phyloP scores from a whole-genome alignment of 2,329 filamentous ascomycete species.

The Colletotrichum phormii region DNA sequence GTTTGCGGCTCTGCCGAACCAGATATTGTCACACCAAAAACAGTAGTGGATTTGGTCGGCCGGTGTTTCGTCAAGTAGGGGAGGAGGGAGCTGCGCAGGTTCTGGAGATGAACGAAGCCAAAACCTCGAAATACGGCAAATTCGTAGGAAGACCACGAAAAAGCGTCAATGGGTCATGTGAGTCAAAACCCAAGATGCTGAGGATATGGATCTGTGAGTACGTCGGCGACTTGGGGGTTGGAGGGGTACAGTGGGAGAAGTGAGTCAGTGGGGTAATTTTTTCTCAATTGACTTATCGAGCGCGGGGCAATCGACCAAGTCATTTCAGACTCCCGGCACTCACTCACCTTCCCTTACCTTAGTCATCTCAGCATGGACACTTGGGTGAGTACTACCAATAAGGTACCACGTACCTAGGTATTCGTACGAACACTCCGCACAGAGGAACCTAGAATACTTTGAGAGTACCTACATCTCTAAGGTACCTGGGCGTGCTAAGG shows the following conservation, averaged over 20 bases:
- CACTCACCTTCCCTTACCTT: not conserved
- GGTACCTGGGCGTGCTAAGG: not conserved
- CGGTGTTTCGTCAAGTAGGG: slow-evolving; percentile 12
- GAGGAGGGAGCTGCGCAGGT: not conserved
- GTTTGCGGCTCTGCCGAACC: not conserved
- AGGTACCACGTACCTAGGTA: too few species aligned
- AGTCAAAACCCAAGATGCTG: slow-evolving; percentile 8
- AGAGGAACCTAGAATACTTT: too few species aligned
- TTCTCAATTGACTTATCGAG: slow-evolving; percentile 27
- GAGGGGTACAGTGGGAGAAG: slow-evolving; percentile 28
- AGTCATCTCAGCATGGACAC: not conserved
- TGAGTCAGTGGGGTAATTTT: slow-evolving; percentile 37
- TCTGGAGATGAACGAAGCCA: not conserved
- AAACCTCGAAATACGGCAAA: not conserved
- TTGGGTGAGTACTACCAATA: not conserved
- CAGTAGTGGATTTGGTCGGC: not conserved
- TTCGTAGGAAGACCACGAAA: not conserved
- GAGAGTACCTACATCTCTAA: not conserved
- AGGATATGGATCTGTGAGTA: slow-evolving; percentile 1
- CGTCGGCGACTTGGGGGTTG: slow-evolving; percentile 1
- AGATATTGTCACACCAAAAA: slow-evolving; percentile 7
- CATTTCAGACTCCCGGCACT: not conserved
- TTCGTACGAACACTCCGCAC: too few species aligned
- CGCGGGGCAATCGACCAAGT: slow-evolving; percentile 23
- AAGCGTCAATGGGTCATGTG: not conserved